phyloP scores from a whole-genome alignment of 345 rosid species.

The Pseudoturritis turrita region DNA sequence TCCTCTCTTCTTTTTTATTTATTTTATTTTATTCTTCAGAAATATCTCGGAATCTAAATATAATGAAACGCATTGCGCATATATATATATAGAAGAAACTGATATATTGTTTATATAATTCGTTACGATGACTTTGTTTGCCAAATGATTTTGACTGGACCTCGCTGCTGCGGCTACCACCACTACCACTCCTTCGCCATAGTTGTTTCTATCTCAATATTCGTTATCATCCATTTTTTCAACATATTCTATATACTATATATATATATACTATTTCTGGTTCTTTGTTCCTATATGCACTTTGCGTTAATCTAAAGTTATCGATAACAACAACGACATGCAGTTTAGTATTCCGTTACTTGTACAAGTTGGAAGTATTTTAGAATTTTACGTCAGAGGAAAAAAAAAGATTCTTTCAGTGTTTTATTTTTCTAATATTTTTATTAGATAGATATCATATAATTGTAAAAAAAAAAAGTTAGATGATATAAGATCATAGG shows the following conservation, averaged over 20 bases:
- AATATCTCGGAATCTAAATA: background rate
- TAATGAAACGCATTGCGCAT: background rate
- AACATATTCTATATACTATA: background rate
- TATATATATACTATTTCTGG: background rate
- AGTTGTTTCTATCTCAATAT: background rate
- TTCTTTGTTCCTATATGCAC: background rate
- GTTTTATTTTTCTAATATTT: background rate
- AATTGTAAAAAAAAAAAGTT: no score
- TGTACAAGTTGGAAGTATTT: conserved; percentile 13
- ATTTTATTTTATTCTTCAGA: background rate
- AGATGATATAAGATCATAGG: background rate
- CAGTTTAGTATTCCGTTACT: conserved; percentile 1
- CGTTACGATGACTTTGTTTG: background rate
- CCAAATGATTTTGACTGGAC: conserved; percentile 9
- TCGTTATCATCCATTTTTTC: conserved; percentile 11
- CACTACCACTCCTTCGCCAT: background rate
- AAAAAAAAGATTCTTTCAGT: background rate
- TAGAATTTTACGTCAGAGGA: background rate
- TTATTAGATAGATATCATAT: background rate
- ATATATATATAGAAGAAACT: background rate
- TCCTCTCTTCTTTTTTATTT: background rate
- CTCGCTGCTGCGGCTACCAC: background rate
- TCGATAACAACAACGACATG: conserved; percentile 12
- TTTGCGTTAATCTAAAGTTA: conserved; percentile 19
- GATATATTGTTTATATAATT: background rate